Base-by-base conservation (phyloP, 108 stramenopile genomes). In the Cyclotella sp. region DNA sequence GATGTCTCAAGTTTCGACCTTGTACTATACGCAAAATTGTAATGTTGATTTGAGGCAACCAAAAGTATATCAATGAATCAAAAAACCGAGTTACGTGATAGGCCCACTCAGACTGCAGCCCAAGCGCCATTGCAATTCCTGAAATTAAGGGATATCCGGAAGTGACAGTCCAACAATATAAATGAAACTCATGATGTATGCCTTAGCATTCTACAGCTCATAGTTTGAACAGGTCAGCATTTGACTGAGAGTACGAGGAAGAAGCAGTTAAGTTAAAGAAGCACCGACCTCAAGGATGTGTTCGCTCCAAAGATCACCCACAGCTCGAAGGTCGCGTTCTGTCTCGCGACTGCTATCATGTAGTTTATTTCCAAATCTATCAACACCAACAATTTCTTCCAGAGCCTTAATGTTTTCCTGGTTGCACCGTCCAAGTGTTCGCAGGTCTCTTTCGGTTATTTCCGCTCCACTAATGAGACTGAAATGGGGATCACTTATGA, bases 41-140 rank as follows among this genome's bases (percentile, higher is more conserved):
- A 4, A 86, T 74, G 45, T 86, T 83, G 24, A 81, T 84, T 68
- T 90, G 82, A 14, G 84, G 85, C 13, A 90, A 53, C 68, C 66
- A 90, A 51, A 90, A 82, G 70, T 87, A 90, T 43, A 88, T 70
- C 41, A 84, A 44, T 14, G 87, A 80, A 63, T 90, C 89, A 11
- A 88, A 63, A 29, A 85, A 70, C 27, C 82, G 79, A 34, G 60
- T 73, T 3, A 85, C 26, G 30, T 82, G 77, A 59, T 75, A 82
- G 22, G 72, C 69, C 63, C 76, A 61, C 22, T 81, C 75, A n/a
- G 47, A 44, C 12, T 34, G 43, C 29, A 80, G 18, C 18, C 84
- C 81, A 30, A n/a, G 27, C 27, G 74, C 84, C 4, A 34, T 63
- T 18, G 84, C 77, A 9, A 85, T 46, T 11, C 75, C 84, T 52